Percentiles rank a stretch among this genome's conserved stretches.
Conservation (phyloP, 164 flowering plant species). For the Dillenia turbinata region DNA sequence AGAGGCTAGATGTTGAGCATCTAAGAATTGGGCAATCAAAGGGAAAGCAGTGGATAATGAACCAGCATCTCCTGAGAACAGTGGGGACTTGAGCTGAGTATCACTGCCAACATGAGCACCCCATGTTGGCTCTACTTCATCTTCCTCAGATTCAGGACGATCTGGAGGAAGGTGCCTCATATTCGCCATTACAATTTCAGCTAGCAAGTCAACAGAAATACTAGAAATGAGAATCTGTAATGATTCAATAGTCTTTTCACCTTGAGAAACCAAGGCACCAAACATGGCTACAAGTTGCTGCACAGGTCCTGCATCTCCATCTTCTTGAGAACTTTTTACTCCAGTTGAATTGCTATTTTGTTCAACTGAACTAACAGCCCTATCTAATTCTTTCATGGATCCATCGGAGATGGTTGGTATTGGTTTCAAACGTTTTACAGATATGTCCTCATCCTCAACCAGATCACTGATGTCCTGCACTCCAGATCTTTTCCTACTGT, state of each 20-base stretch:
- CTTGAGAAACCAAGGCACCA: constrained; percentile 95
- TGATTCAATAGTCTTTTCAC: constrained; percentile 76
- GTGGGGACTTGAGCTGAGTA: constrained; percentile 32
- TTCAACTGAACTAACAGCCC: constrained; percentile 15
- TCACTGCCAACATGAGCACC: constrained; percentile 29
- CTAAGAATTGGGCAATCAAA: constrained; percentile 34
- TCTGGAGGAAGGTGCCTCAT: constrained; percentile 67
- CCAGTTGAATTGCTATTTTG: constrained; percentile 23
- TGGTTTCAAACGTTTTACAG: constrained; percentile 58
- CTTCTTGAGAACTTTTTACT: constrained; percentile 22
- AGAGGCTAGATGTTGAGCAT: constrained; percentile 24
- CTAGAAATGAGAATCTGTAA: constrained; percentile 88
- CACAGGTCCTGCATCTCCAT: constrained; percentile 62
- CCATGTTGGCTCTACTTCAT: constrained; percentile 26
- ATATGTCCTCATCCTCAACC: constrained; percentile 31
- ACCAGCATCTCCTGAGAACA: constrained; percentile 40
- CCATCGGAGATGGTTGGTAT: constrained; percentile 36
- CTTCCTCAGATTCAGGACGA: constrained; percentile 46
- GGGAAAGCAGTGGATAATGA: constrained; percentile 47
- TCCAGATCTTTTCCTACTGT: constrained; percentile 58
- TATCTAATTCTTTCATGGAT: constrained; percentile 24
- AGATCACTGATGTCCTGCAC: constrained; percentile 28
- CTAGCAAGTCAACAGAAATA: constrained; percentile 88
- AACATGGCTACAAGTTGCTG: constrained; percentile 96
- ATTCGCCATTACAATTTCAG: constrained; percentile 91